Base-by-base conservation (phyloP, 2,329 filamentous ascomycete species). In the Colletotrichum plurivorum region DNA sequence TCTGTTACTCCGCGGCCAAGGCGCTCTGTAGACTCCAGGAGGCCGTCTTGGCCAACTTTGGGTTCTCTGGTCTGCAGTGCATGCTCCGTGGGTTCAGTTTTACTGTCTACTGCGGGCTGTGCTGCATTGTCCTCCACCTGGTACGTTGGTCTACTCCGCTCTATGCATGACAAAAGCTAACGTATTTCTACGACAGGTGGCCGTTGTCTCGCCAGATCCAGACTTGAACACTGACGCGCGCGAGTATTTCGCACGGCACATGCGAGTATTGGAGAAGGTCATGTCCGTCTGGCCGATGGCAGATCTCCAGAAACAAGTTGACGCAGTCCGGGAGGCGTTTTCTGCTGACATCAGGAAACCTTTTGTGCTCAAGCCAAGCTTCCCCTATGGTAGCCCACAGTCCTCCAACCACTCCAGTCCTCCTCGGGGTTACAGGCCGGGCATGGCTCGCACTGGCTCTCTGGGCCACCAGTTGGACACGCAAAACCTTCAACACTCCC, bases 1-100 rank as follows among this genome's bases (percentile, higher is more conserved):
- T 94, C 20, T 97, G 94, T 76, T 95, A 97, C 77, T 89, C 89
- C 48, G 92, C 95, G 1, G 94, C 95, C 46, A 97, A 96, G 79
- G 89, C 88, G 48, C 86, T 98, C 58, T 98, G 95, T 80, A 90
- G 93, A 69, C 81, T 98, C 6, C 94, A 98, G 76, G 95, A 98
- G 80, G 92, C 92, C 2, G 89, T 97, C 43, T 77, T 97, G 67
- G 87, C 92, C 62, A 88, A 89, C 0, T 97, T 91, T 78, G 94
- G 94, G 3, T 83, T 97, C 69, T 88, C 88, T 16, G 95, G 95
- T 0, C 84, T 98, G 16, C 87, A 96, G 74, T 97, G 92, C 81
- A 98, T 98, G 95, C 92, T 95, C 76, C 89, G 95, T 73, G 95
- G 95, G 46, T 94, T 97, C 78, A 97, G 95, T 80, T 98, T 97